Evolutionary conservation across 257 asterid genomes (phyloP), one percentile per base, ranked within the genome.

Genomic region (Datura wrightii): DNA sequence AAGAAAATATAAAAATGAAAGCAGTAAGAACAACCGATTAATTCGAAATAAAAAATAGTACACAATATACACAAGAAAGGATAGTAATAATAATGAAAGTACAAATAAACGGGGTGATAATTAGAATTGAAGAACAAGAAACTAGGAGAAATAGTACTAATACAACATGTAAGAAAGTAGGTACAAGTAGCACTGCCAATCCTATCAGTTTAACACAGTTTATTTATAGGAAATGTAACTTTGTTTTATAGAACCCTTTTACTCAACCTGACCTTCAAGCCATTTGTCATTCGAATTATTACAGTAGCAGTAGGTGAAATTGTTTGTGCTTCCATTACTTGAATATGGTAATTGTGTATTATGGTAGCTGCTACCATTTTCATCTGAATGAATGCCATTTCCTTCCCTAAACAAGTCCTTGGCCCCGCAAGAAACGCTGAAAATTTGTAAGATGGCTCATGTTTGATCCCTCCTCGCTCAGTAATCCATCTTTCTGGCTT

Each of bases 321-420:
- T 2, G 80, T 9, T 8, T 65, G 50, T 3, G 13, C 36, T 16
- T 82, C 67, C 67, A 50, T 1, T 41, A 66, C 5, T 34, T 48
- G 52, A 37, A 82, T 16, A 13, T 82, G 10, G 13, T 82, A 82
- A 16, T 48, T 37, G 8, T 82, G 31, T 50, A 36, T 18, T 0
- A 82, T 36, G n/a, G 18, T 52, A n/a, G 85, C 85, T 31, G 85
- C 85, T 1, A 36, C 54, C 53, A 66, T 66, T 82, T 82, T 82
- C 85, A 66, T 50, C 67, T 82, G 80, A 65, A 66, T 16, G 15
- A 82, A 82, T 10, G 67, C 37, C 85, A 82, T 82, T 4, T 82
- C 67, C 15, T 82, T 82, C 18, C 85, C 85, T 16, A 82, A 1
- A 82, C 85, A 82, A 48, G 85, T 50, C 14, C 85, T 66, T 44